Evolutionary conservation across 2,329 filamentous ascomycete species (phyloP).

Genomic region (Proliferodiscus dingleyae): DNA sequence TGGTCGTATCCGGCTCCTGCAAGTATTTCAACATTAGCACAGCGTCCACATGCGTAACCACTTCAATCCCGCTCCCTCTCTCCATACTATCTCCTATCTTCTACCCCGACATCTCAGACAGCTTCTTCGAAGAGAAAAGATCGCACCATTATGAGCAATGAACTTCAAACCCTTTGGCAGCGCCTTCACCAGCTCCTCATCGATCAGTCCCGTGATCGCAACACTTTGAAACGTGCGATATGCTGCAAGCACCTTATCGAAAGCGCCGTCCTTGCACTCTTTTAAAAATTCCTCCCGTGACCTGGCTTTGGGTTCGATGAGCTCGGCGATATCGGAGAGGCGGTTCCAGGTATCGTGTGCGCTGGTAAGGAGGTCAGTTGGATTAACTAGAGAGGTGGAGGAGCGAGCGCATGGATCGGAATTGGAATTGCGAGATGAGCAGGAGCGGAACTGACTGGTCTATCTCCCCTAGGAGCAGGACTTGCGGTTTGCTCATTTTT

Average conservation of each 20-base stretch:
- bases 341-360: conserved; percentile 61
- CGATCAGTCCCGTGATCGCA: conserved; percentile 61
- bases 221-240: conserved; percentile 69
- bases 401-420: no score
- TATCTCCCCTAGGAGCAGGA: conserved; percentile 59
- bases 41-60: no score
- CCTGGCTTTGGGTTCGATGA: conserved; percentile 56
- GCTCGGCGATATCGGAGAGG: conserved; percentile 57
- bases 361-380: conserved; percentile 35
- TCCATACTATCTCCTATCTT: no score
- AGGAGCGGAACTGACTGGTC: conserved; percentile 62
- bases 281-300: conserved; percentile 63
- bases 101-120: neutral
- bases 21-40: no score
- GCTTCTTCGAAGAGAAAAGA: neutral
- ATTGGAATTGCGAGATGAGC: conserved; percentile 3
- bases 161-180: conserved; percentile 51
- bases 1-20: conserved; percentile 81
- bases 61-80: no score
- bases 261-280: conserved; percentile 59
- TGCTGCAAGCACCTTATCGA: conserved; percentile 60
- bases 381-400: neutral
- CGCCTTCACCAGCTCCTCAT: conserved; percentile 61
- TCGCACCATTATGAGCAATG: conserved; percentile 55
- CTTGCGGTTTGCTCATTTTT: conserved; percentile 45